phyloP scores from a whole-genome alignment of 1,284 basidiomycete genomes.

The Fomitiporia mediterranea region DNA sequence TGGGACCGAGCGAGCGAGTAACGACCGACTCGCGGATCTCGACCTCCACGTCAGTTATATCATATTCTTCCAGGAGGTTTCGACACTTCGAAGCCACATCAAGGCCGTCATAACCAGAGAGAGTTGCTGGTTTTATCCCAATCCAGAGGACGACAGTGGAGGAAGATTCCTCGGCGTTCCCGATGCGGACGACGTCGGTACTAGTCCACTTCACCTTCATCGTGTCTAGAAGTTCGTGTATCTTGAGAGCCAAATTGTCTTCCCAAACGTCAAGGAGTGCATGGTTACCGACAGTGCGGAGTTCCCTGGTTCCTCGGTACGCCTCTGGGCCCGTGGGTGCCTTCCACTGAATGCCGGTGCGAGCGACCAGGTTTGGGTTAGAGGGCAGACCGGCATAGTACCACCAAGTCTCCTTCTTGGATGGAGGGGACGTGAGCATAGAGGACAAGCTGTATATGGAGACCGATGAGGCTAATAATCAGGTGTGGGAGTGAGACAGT shows the following conservation, averaged over 20 bases:
- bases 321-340: conserved; percentile 28
- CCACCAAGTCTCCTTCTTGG: background rate
- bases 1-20: background rate
- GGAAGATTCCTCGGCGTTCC: conserved; percentile 5
- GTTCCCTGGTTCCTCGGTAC: conserved; percentile 26
- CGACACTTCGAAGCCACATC: conserved; percentile 26
- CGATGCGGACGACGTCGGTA: conserved; percentile 13
- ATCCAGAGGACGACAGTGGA: conserved; percentile 24
- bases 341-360: conserved; percentile 28
- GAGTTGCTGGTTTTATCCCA: conserved; percentile 28
- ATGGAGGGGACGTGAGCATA: no score
- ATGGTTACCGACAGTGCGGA: conserved; percentile 24
- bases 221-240: conserved; percentile 15
- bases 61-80: conserved; percentile 23
- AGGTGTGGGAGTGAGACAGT: no score
- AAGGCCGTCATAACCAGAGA: conserved; percentile 26
- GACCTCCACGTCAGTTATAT: conserved; percentile 23
- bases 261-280: conserved; percentile 27
- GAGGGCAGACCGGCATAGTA: conserved; percentile 29
- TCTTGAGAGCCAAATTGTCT: conserved; percentile 21
- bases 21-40: conserved; percentile 4
- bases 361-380: conserved; percentile 27
- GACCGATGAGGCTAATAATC: no score
- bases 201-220: conserved; percentile 16
- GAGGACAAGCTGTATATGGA: no score